Evolutionary conservation across 1,284 basidiomycete genomes (phyloP).

Genomic region (Ceratobasidium theobromae): DNA sequence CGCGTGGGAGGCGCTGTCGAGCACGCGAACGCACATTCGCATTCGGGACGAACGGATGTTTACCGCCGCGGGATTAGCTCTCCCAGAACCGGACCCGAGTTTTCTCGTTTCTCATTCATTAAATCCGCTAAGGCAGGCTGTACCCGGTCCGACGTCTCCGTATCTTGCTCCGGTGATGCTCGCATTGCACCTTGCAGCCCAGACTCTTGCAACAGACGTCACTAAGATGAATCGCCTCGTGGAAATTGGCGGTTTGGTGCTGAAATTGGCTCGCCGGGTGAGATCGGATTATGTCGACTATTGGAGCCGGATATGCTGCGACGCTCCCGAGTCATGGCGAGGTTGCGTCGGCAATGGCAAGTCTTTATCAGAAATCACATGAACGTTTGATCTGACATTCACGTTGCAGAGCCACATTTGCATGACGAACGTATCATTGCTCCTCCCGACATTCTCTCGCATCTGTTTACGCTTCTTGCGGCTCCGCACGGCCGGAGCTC

Average conservation of each 20-base stretch:
- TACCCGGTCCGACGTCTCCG: constrained; percentile 18
- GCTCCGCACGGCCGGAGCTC: constrained; percentile 17
- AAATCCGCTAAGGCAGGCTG: not conserved
- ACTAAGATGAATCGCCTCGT: constrained; percentile 55
- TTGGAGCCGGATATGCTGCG: constrained; percentile 75
- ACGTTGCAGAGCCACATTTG: constrained; percentile 35
- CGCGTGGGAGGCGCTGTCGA: constrained; percentile 25
- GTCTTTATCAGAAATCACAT: not conserved
- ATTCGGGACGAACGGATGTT: constrained; percentile 47
- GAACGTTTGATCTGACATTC: constrained; percentile 6
- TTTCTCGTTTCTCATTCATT: not conserved
- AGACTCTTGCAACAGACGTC: constrained; percentile 48
- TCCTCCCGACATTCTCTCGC: constrained; percentile 46
- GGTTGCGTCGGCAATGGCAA: constrained; percentile 41
- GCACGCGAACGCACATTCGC: constrained; percentile 16
- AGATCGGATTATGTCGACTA: constrained; percentile 85
- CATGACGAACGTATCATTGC: constrained; percentile 40
- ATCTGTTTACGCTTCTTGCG: constrained; percentile 40
- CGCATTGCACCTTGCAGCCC: constrained; percentile 74
- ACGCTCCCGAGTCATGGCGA: constrained; percentile 58
- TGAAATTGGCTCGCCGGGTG: constrained; percentile 63
- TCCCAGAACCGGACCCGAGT: constrained; percentile 17
- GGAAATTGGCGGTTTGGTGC: constrained; percentile 64
- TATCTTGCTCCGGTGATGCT: constrained; percentile 48
- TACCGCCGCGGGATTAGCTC: constrained; percentile 7